phyloP scores from a whole-genome alignment of 2,329 filamentous ascomycete species.

The Fusarium nematophilum region DNA sequence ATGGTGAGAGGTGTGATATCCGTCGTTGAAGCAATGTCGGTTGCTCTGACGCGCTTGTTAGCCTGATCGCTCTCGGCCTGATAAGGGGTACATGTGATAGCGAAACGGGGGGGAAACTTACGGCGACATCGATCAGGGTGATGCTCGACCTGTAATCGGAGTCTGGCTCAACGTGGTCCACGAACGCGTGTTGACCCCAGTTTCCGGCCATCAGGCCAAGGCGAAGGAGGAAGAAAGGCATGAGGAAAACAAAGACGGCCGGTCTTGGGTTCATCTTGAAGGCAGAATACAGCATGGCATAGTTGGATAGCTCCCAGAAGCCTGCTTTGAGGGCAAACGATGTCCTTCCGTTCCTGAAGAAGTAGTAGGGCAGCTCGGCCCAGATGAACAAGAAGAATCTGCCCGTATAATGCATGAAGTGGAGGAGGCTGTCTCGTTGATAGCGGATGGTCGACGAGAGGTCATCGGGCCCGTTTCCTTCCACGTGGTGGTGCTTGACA shows the following conservation, averaged over 20 bases:
- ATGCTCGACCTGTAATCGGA: constrained; percentile 85
- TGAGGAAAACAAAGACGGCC: constrained; percentile 71
- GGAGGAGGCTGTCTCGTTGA: constrained; percentile 73
- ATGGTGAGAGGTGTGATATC: constrained; percentile 85
- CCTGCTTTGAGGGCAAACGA: constrained; percentile 65
- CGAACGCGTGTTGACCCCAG: constrained; percentile 86
- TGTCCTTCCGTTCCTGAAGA: constrained; percentile 70
- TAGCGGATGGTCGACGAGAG: constrained; percentile 81
- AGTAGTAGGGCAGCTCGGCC: constrained; percentile 81
- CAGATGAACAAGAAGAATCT: constrained; percentile 80
- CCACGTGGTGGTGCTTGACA: constrained; percentile 87
- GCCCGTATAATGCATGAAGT: constrained; percentile 79
- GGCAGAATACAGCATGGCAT: constrained; percentile 62
- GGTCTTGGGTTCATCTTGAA: constrained; percentile 64
- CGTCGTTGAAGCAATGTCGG: constrained; percentile 84
- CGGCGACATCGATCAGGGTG: constrained; percentile 81
- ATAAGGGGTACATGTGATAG: too few species aligned
- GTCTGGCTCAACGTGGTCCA: constrained; percentile 78
- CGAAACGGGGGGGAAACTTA: too few species aligned
- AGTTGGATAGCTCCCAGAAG: constrained; percentile 71
- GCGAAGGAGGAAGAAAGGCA: constrained; percentile 75
- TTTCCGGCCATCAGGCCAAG: constrained; percentile 84
- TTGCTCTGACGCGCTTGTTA: constrained; percentile 65
- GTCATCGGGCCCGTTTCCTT: constrained; percentile 82
- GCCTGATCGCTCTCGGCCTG: too few species aligned